These are phyloP conservation scores for Plasmodium fragile DNA, from an alignment of 169 alveolate species.

Conservation along the genomic window DNA sequence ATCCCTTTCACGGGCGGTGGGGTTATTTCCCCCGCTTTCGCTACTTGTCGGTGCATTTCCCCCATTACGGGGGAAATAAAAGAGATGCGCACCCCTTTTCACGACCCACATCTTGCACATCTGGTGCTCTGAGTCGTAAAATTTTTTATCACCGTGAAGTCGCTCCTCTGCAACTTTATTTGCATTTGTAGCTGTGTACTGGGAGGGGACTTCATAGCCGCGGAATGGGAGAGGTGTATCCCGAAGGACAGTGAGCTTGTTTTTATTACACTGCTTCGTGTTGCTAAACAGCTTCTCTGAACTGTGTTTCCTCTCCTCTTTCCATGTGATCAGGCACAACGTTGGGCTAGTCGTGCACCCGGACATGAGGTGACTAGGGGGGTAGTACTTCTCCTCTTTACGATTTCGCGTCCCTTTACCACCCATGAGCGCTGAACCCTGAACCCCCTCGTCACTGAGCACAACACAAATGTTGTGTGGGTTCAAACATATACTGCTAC, in stretches of 20 bases:
- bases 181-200: not conserved
- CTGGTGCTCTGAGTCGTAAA: not conserved
- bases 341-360: not conserved
- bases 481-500: not conserved
- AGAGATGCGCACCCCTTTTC: not conserved
- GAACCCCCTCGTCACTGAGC: not conserved
- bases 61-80: not conserved
- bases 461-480: not conserved
- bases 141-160: not conserved
- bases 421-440: not conserved
- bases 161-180: not conserved
- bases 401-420: not conserved
- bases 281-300: not conserved
- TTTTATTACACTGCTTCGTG: not conserved
- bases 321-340: not conserved
- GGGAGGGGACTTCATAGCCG: not conserved
- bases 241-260: not conserved
- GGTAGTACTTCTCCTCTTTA: not conserved
- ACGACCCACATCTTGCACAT: conserved; percentile 4
- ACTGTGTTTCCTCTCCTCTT: not conserved
- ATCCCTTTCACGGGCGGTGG: not conserved
- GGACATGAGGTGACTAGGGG: not conserved
- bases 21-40: not conserved
- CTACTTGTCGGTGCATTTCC: not conserved
- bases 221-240: not conserved